Base-by-base conservation (phyloP, 768 basidiomycete species). In the Daedaleopsis sinensis region DNA sequence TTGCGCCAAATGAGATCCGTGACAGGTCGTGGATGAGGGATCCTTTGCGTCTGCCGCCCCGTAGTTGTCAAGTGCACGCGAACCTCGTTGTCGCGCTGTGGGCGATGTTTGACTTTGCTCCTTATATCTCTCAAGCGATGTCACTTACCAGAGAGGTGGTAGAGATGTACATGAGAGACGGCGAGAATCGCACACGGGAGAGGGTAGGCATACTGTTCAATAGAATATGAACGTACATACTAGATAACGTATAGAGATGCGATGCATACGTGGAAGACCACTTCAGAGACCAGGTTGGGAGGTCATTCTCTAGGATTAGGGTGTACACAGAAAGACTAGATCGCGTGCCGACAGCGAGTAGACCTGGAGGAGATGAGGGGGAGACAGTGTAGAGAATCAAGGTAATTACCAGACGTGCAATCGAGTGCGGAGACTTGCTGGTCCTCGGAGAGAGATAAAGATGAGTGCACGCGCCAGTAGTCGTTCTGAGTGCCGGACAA, bases 261-360 rank as follows among this genome's bases (percentile, higher is more conserved):
- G 27, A 47, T 50, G 52, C 81, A 54, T 78, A 93, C 92, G 77
- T 68, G 55, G 79, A 74, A 19, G 79, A 79, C 93, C 93, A 94
- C 76, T 93, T 93, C 71, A 79, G 79, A 15, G 86, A 87, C 93
- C 93, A 94, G 0, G 87, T 90, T 16, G 87, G 90, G 18, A 94
- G 82, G 72, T 93, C 90, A 67, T 92, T 89, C 65, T 93, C 90
- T 35, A 91, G 79, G 57, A 89, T 85, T 32, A 93, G 76, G 2
- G 90, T 90, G 67, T 91, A 91, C 0, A 93, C 84, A 1, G 89
- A 87, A 15, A 94, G 76, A 42, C 82, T 81, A 46, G 73, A 74
- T 37, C 78, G 71, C 47, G 79, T 87, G 15, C 89, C 91, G 38
- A 93, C 83, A 21, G 87, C 88, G 63, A 94, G 84, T 36, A 92